phyloP scores from a whole-genome alignment of 352 stramenopile species.

The Aphanomyces cochlioides region DNA sequence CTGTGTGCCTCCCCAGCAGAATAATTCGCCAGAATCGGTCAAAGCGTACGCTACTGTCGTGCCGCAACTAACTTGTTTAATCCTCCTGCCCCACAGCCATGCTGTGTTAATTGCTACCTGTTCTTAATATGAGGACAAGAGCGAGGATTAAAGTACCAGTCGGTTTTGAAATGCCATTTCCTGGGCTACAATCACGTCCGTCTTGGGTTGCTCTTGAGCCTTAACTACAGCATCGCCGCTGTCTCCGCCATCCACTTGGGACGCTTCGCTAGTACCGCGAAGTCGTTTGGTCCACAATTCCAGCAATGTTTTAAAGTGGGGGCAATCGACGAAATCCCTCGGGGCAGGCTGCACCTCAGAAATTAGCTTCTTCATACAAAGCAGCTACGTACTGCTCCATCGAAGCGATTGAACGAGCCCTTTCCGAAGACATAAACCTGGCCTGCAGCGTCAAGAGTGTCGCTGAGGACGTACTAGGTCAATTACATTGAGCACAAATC shows the following conservation, averaged over 20 bases:
- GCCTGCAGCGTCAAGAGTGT: constrained; percentile 65
- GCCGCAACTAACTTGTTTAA: constrained; percentile 52
- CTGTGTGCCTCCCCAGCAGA: constrained; percentile 73
- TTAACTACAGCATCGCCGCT: too few relatives aligned
- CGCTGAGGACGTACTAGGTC: constrained; percentile 37
- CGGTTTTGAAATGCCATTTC: constrained; percentile 38
- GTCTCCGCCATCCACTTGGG: too few relatives aligned
- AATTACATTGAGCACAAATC: not conserved
- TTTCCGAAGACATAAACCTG: constrained; percentile 80
- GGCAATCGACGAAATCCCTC: constrained; percentile 65
- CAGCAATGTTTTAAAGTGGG: constrained; percentile 55
- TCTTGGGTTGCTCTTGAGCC: constrained; percentile 32
- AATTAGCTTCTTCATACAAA: not conserved
- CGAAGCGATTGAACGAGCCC: constrained; percentile 57
- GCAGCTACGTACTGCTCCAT: constrained; percentile 39
- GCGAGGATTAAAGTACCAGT: constrained; percentile 33
- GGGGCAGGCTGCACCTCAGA: constrained; percentile 11
- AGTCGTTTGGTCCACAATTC: constrained; percentile 61
- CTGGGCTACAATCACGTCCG: constrained; percentile 29
- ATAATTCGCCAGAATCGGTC: constrained; percentile 63
- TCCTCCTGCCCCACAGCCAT: constrained; percentile 69
- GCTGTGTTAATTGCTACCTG: constrained; percentile 59
- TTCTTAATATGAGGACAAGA: too few relatives aligned
- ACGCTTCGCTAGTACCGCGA: constrained; percentile 31
- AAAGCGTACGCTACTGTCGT: constrained; percentile 54